Conservation (phyloP, 495 filamentous ascomycete species). For the Jackrogersella minutella region DNA sequence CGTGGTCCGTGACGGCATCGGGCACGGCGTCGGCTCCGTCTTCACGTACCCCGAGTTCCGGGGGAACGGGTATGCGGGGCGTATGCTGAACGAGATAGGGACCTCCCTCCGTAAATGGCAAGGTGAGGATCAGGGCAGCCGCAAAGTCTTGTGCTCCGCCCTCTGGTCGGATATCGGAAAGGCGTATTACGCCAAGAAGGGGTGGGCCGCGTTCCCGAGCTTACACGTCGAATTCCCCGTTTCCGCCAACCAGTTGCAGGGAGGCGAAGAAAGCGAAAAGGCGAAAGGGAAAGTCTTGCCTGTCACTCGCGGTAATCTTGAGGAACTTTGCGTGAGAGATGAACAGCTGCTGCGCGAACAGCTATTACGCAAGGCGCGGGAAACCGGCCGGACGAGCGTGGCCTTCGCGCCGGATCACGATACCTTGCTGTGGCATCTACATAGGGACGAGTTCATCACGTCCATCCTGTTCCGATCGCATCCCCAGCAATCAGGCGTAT, state of each 20-base stretch:
- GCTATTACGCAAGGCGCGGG: constrained; percentile 41
- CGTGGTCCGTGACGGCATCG: constrained; percentile 68
- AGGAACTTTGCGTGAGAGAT: constrained; percentile 65
- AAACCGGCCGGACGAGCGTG: constrained; percentile 56
- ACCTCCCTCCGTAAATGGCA: constrained; percentile 47
- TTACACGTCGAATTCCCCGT: constrained; percentile 71
- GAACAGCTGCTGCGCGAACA: constrained; percentile 55
- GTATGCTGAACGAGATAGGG: constrained; percentile 64
- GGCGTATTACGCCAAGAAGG: constrained; percentile 82
- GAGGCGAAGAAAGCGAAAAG: background rate
- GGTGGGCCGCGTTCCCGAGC: constrained; percentile 79
- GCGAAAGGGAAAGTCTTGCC: constrained; percentile 29
- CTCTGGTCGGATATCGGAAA: constrained; percentile 97
- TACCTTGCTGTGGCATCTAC: constrained; percentile 83
- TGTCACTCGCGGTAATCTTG: constrained; percentile 61
- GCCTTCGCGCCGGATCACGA: constrained; percentile 78
- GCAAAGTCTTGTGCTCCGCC: constrained; percentile 67
- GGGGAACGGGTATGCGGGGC: constrained; percentile 78
- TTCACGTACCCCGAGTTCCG: constrained; percentile 78
- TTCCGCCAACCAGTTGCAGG: constrained; percentile 22
- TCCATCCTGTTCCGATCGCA: constrained; percentile 53
- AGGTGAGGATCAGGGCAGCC: constrained; percentile 31
- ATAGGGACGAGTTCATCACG: constrained; percentile 83
- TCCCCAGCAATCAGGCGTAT: background rate
- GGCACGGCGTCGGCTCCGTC: constrained; percentile 86